Percentiles rank a stretch among this genome's conserved stretches.
Conservation (phyloP, 495 filamentous ascomycete species). For the Penicillium argentinense region DNA sequence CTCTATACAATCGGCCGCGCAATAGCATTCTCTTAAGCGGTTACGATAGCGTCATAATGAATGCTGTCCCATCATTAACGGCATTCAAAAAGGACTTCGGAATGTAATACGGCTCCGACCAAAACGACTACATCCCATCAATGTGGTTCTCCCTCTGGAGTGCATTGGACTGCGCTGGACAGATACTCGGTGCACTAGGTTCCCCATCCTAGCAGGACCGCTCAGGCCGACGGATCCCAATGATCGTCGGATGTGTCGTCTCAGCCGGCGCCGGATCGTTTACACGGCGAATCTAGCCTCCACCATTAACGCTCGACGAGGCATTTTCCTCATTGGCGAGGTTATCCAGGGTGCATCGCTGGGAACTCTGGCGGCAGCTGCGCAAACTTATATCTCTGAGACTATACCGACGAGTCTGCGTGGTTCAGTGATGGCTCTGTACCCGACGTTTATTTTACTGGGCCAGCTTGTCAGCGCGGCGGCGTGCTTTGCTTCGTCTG, state of each 20-base stretch:
- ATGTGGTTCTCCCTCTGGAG: background rate
- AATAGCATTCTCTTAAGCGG: background rate
- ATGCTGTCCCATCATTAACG: background rate
- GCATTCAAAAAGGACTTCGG: background rate
- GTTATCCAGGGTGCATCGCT: background rate
- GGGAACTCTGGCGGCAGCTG: background rate
- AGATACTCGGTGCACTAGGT: background rate
- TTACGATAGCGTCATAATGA: background rate
- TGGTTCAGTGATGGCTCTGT: background rate
- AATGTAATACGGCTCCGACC: background rate
- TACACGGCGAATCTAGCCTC: background rate
- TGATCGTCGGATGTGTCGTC: background rate
- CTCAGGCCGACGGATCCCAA: background rate
- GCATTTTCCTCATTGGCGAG: background rate
- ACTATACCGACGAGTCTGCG: background rate
- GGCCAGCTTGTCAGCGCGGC: background rate
- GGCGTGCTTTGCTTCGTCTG: background rate
- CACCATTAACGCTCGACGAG: background rate
- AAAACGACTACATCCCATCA: background rate
- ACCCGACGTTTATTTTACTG: background rate
- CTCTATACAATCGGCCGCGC: background rate
- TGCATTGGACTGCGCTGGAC: background rate
- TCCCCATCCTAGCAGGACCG: background rate
- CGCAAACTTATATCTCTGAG: background rate
- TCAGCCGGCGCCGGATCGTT: background rate